Conservation (phyloP, 169 alveolate species). For the Fabrea salina region DNA sequence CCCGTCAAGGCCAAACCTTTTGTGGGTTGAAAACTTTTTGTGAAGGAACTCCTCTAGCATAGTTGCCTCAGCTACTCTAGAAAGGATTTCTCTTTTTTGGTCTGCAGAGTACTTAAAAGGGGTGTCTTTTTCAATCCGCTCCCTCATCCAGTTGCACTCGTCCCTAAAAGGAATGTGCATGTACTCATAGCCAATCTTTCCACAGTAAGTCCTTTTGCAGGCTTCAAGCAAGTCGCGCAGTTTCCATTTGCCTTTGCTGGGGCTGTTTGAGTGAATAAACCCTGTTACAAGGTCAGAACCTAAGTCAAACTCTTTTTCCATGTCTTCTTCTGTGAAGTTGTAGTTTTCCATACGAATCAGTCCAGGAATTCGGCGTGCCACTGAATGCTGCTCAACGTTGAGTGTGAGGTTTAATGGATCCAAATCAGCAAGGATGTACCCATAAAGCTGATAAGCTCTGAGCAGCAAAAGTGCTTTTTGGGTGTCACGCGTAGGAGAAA, state of each 20-base stretch:
- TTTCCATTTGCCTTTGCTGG: conserved; percentile 46
- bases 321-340: conserved; percentile 64
- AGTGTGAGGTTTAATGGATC: conserved; percentile 10
- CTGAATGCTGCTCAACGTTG: neutral
- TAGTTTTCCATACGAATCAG: conserved; percentile 30
- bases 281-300: conserved; percentile 53
- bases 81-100: conserved; percentile 32
- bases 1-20: conserved; percentile 94
- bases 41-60: conserved; percentile 71
- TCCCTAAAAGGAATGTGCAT: conserved; percentile 67
- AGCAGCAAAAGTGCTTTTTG: conserved; percentile 4
- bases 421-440: conserved; percentile 19
- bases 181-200: conserved; percentile 66
- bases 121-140: conserved; percentile 53
- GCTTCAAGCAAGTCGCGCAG: conserved; percentile 58
- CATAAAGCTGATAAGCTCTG: conserved; percentile 1
- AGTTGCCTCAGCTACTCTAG: conserved; percentile 67
- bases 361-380: conserved; percentile 12
- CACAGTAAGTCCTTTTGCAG: conserved; percentile 60
- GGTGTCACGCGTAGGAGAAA: neutral
- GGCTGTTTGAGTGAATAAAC: conserved; percentile 37
- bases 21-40: conserved; percentile 85
- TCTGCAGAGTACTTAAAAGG: conserved; percentile 38
- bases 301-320: conserved; percentile 60
- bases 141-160: conserved; percentile 71